These are phyloP conservation scores for Bipolaris zeicola DNA, from an alignment of 2,329 filamentous ascomycete species.

Conservation along the genomic window DNA sequence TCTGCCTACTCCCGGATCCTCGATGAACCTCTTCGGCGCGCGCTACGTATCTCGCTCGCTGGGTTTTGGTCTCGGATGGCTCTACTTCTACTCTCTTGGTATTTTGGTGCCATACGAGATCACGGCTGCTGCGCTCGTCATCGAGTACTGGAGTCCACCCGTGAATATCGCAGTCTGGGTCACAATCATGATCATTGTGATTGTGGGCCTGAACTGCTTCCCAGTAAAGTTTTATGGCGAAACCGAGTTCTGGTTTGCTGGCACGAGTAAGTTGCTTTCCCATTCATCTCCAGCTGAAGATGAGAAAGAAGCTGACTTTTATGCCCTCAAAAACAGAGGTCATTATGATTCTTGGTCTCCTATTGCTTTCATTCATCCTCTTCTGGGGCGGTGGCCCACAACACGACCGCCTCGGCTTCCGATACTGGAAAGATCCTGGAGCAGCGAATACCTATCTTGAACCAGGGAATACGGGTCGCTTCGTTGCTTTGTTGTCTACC, in stretches of 20 bases:
- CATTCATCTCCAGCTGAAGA: not conserved
- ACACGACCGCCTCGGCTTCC: constrained; percentile 59
- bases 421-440: constrained; percentile 62
- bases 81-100: constrained; percentile 40
- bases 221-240: constrained; percentile 48
- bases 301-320: not conserved
- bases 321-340: constrained; percentile 26
- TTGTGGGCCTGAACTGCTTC: constrained; percentile 44
- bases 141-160: constrained; percentile 45
- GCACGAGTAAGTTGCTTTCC: constrained; percentile 10
- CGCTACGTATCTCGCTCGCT: constrained; percentile 67
- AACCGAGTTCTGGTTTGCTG: constrained; percentile 44
- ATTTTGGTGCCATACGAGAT: constrained; percentile 44
- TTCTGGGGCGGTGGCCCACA: constrained; percentile 63
- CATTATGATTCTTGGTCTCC: constrained; percentile 51
- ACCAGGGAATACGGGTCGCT: constrained; percentile 55
- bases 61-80: constrained; percentile 35
- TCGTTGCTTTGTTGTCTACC: constrained; percentile 59
- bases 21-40: constrained; percentile 58
- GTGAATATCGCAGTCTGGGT: constrained; percentile 46
- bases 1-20: constrained; percentile 61
- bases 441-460: constrained; percentile 59
- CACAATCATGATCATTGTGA: constrained; percentile 44
- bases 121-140: constrained; percentile 45
- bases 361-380: constrained; percentile 60